Conservation (phyloP, 2,329 filamentous ascomycete species). For the Venturia oleaginea region DNA sequence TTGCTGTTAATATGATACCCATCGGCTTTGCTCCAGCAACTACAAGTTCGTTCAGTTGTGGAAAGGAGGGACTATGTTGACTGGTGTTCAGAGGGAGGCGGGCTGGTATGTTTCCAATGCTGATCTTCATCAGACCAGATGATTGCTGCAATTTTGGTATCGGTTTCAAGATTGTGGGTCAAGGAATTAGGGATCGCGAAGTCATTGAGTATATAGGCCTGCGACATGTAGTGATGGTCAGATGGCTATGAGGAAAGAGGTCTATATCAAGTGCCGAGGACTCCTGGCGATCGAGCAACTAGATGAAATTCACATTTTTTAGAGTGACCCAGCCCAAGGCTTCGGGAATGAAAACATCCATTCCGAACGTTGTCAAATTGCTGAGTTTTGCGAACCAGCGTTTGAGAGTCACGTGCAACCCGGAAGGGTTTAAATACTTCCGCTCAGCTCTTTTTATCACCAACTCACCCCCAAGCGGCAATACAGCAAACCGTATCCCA, state of each 20-base stretch:
- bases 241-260: background rate
- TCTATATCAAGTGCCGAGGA: background rate
- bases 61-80: background rate
- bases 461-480: background rate
- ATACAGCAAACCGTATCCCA: background rate
- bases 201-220: background rate
- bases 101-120: background rate
- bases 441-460: background rate
- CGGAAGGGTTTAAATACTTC: background rate
- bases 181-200: background rate
- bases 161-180: background rate
- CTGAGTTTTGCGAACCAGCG: background rate
- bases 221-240: background rate
- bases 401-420: background rate
- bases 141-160: background rate
- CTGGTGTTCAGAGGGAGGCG: background rate
- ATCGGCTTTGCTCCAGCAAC: background rate
- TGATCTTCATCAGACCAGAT: background rate
- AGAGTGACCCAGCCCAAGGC: background rate
- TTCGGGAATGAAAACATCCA: background rate
- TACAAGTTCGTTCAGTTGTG: background rate
- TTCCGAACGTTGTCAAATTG: background rate
- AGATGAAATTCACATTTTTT: background rate
- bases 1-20: constrained; percentile 7
- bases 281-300: background rate